Conservation (phyloP, 768 basidiomycete genomes). For the Boletus rufocinnamomeus region DNA sequence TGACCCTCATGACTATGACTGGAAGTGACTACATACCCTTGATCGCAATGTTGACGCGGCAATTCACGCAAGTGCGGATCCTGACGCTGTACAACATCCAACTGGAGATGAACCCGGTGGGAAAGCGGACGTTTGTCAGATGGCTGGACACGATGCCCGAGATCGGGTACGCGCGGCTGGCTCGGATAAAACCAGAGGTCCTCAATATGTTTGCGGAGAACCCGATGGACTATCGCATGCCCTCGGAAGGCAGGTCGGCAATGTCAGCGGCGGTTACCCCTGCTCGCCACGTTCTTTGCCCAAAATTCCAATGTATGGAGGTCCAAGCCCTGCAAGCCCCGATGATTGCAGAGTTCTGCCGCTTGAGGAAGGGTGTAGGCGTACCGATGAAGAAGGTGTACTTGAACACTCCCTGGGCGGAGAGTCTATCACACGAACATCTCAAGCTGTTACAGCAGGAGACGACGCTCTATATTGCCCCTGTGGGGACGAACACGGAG, state of each 20-base stretch:
- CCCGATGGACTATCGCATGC: conserved; percentile 28
- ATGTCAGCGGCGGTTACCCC: conserved; percentile 8
- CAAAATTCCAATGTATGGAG: conserved; percentile 49
- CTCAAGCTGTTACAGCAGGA: conserved; percentile 32
- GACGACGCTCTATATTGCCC: conserved; percentile 28
- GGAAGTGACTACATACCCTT: conserved; percentile 55
- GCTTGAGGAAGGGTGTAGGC: conserved; percentile 39
- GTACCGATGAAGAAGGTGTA: conserved; percentile 55
- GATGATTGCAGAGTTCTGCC: conserved; percentile 39
- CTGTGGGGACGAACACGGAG: conserved; percentile 43
- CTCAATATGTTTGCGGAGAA: conserved; percentile 52
- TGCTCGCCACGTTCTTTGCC: conserved; percentile 39
- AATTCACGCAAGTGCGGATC: conserved; percentile 53
- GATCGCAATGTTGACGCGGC: conserved; percentile 46
- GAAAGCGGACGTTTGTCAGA: conserved; percentile 39
- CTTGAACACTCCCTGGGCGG: conserved; percentile 37
- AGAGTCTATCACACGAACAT: conserved; percentile 21
- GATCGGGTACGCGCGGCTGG: conserved; percentile 51
- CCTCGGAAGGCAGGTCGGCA: conserved; percentile 5
- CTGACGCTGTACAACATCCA: conserved; percentile 54
- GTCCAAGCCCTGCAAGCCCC: conserved; percentile 40
- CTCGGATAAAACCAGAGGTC: conserved; percentile 43
- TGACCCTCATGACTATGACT: conserved; percentile 56
- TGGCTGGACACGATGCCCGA: conserved; percentile 63
- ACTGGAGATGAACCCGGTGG: conserved; percentile 29